phyloP scores from a whole-genome alignment of 257 asterid species.

The Agastache rugosa region DNA sequence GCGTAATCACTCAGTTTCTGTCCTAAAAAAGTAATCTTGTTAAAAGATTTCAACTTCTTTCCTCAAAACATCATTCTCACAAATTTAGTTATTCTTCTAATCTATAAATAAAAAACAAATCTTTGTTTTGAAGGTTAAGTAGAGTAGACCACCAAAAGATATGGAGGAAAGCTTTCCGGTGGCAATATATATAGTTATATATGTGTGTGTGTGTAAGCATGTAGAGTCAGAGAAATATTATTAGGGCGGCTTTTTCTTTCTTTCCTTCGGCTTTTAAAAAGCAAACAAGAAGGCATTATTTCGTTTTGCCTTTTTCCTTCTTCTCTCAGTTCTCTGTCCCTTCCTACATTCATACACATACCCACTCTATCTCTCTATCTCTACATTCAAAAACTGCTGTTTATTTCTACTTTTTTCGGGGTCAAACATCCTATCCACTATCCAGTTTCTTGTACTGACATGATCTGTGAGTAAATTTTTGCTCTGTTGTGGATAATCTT shows the following conservation, averaged over 20 bases:
- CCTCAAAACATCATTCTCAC: conserved; percentile 20
- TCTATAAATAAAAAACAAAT: background rate
- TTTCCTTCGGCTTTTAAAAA: conserved; percentile 43
- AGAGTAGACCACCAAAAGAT: conserved; percentile 14
- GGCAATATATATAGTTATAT: background rate
- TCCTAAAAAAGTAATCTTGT: conserved; percentile 5
- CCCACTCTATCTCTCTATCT: conserved; percentile 25
- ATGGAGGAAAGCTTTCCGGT: conserved; percentile 9
- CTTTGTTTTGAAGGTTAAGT: conserved; percentile 12
- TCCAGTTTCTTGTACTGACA: conserved; percentile 37
- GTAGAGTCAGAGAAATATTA: background rate
- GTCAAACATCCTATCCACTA: conserved; percentile 29
- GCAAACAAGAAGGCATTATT: conserved; percentile 42
- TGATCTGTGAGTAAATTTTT: conserved; percentile 52
- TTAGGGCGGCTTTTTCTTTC: conserved; percentile 38
- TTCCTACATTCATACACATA: conserved; percentile 15
- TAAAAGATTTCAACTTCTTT: conserved; percentile 11
- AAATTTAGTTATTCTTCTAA: conserved; percentile 9
- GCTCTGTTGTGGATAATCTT: conserved; percentile 19
- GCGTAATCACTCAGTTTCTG: conserved; percentile 32
- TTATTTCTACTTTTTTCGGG: conserved; percentile 26
- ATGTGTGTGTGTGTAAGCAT: background rate
- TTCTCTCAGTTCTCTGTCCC: conserved; percentile 10
- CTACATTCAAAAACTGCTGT: conserved; percentile 43
- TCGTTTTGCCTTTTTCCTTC: conserved; percentile 35